These are phyloP conservation scores for Cairneyella variabilis DNA, from an alignment of 495 filamentous ascomycete genomes.

Conservation along the genomic window DNA sequence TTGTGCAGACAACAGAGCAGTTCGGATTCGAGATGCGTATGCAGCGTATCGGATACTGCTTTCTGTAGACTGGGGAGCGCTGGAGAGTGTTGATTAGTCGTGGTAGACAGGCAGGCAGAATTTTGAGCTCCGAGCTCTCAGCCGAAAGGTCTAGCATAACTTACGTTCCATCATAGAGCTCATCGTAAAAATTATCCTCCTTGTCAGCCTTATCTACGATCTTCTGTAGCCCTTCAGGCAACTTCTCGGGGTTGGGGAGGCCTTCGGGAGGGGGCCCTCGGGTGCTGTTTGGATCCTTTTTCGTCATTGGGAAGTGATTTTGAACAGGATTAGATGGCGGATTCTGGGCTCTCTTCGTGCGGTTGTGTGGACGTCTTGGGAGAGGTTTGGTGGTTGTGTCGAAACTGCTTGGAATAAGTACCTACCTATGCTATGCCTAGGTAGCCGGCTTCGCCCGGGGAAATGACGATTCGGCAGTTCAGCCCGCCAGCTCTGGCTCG, in stretches of 20 bases:
- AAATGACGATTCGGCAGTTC: slow-evolving; percentile 13
- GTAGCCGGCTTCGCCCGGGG: slow-evolving; percentile 12
- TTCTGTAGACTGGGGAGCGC: slow-evolving; percentile 77
- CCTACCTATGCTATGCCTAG: too few relatives aligned
- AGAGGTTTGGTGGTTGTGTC: too few relatives aligned
- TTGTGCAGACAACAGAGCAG: slow-evolving; percentile 85
- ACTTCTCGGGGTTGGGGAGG: slow-evolving; percentile 55
- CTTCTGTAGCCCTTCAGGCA: slow-evolving; percentile 67
- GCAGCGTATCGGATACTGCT: slow-evolving; percentile 85
- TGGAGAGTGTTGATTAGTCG: slow-evolving; percentile 29
- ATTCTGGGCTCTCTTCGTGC: too few relatives aligned
- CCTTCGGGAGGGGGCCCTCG: slow-evolving; percentile 29
- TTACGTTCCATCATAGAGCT: slow-evolving; percentile 76
- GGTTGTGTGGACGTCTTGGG: too few relatives aligned
- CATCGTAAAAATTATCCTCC: slow-evolving; percentile 74
- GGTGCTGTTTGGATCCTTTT: slow-evolving; percentile 21
- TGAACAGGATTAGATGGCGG: too few relatives aligned
- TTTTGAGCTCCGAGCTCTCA: neutral
- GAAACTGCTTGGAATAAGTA: too few relatives aligned
- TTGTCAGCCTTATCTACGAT: slow-evolving; percentile 60
- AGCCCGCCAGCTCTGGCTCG: too few relatives aligned
- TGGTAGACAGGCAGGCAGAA: neutral
- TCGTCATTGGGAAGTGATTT: slow-evolving; percentile 20
- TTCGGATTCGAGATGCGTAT: slow-evolving; percentile 82
- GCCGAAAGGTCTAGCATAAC: slow-evolving; percentile 27